These are phyloP conservation scores for Nicotiana noctiflora DNA, from an alignment of 257 asterid genomes.

Conservation along the genomic window DNA sequence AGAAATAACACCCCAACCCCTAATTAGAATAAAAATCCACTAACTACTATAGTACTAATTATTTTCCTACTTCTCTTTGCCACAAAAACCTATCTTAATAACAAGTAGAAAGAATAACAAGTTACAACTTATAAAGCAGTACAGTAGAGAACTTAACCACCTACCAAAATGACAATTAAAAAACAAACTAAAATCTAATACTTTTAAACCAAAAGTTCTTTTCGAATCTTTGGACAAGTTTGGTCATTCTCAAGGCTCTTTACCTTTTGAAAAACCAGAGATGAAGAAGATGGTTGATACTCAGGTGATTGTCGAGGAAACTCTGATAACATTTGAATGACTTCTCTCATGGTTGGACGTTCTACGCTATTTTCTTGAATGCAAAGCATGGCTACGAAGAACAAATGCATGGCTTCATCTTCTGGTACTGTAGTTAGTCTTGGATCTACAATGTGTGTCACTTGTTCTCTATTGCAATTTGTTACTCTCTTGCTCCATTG, in stretches of 20 bases:
- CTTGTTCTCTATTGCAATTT: slow-evolving; percentile 56
- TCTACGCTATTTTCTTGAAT: slow-evolving; percentile 71
- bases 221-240: slow-evolving; percentile 15
- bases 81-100: slow-evolving; percentile 1
- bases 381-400: slow-evolving; percentile 85
- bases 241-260: slow-evolving; percentile 27
- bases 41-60: background rate
- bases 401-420: slow-evolving; percentile 74
- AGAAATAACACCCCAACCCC: background rate
- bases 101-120: background rate
- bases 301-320: slow-evolving; percentile 51
- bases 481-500: slow-evolving; percentile 62
- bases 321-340: slow-evolving; percentile 87
- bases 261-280: background rate
- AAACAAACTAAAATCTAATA: background rate
- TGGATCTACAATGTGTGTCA: slow-evolving; percentile 45
- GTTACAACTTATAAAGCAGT: background rate
- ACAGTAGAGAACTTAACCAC: background rate
- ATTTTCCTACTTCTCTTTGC: background rate
- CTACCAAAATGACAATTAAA: background rate
- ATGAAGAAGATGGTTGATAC: slow-evolving; percentile 31
- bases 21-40: background rate
- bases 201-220: slow-evolving; percentile 30
- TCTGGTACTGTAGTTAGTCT: slow-evolving; percentile 49
- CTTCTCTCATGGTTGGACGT: slow-evolving; percentile 89